A percentile compares a stretch with the other conserved stretches of the same genome.
Evolutionary conservation across 2,329 filamentous ascomycete species (phyloP).

Genomic region (Tolypocladium sp.): DNA sequence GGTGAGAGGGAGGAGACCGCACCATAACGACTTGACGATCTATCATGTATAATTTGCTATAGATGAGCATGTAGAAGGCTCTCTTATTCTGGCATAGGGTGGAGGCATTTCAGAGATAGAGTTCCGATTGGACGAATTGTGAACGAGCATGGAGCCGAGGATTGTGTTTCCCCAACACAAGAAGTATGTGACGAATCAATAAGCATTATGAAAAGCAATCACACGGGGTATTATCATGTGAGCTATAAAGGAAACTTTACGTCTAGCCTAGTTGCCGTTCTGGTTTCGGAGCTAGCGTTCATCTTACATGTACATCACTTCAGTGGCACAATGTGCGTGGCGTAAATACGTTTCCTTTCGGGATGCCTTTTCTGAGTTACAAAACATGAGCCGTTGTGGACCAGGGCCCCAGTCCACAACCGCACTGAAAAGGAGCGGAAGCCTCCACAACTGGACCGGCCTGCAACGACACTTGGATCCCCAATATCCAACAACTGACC

Average conservation of each 20-base stretch:
- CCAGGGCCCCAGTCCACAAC: background rate
- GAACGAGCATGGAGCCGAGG: too few relatives aligned
- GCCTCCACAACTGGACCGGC: background rate
- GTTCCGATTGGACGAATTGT: too few relatives aligned
- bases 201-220: too few relatives aligned
- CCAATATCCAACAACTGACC: background rate
- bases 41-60: too few relatives aligned
- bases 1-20: background rate
- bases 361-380: background rate
- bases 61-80: background rate
- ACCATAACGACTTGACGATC: background rate
- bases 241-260: too few relatives aligned
- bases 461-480: background rate
- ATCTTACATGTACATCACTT: background rate
- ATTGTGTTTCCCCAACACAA: too few relatives aligned
- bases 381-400: background rate
- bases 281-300: background rate
- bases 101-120: too few relatives aligned
- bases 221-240: too few relatives aligned
- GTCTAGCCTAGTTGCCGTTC: too few relatives aligned
- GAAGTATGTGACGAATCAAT: too few relatives aligned
- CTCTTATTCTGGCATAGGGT: too few relatives aligned
- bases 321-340: background rate
- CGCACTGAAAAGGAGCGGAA: background rate
- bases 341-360: background rate